Evolutionary conservation across 352 stramenopile genomes (phyloP), one percentile per base, ranked within the genome.

Genomic region (Phytophthora syringae): DNA sequence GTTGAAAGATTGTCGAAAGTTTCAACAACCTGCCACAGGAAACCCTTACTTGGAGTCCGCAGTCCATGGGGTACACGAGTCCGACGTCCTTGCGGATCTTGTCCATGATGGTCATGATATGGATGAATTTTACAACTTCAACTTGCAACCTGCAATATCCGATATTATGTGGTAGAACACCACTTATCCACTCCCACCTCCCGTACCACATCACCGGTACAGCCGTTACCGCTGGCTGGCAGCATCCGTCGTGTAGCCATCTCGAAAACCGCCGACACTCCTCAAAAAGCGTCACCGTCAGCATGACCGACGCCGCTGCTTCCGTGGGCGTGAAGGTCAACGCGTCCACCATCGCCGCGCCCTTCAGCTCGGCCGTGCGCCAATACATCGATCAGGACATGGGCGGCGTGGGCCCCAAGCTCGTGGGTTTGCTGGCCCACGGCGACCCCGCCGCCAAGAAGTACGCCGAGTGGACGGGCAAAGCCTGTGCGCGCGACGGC

Each of bases 391-490:
- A 79, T 52, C 65, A 85, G 36, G 79, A 93, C 48, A 89, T 95
- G 72, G 73, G 66, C 51, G 87, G 88, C 49, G 72, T 91, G 30
- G 89, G 89, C 39, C 90, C 91, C 27, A 95, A 94, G 67, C 81
- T 97, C 40, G 88, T 97, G 40, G 91, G 88, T 7, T 78, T 99
- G 51, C 77, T 99, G 40, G 97, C 97, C 25, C 98, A 99, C 72
- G 95, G 90, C 42, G 97, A 99, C 72, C 94, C 93, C 12, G 84
- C 95, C 15, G 96, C 95, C 47, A 92, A 93, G 57, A 97, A 98
- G 70, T 99, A 99, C 75, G 97, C 97, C 50, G 93, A 99, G 79
- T 99, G 96, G 96, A 99, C 96, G 7, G 92, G 94, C 58, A 97
- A 97, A 50, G 95, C 96, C 30, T 99, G 96, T 74, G 74, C 78